These are phyloP conservation scores for Barnettozyma vustinii DNA, from an alignment of 805 yeast species.

Conservation along the genomic window DNA sequence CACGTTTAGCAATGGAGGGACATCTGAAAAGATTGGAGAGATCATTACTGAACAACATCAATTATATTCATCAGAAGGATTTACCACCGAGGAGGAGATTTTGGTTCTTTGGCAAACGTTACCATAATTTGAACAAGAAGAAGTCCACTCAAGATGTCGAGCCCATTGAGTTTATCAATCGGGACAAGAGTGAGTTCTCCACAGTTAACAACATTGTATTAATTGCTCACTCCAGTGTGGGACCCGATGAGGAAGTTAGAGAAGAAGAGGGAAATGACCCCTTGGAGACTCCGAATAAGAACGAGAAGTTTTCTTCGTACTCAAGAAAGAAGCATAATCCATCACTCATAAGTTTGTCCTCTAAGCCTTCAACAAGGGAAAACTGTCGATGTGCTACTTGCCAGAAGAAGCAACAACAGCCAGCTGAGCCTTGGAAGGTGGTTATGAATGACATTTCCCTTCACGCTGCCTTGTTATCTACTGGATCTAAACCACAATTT, in stretches of 20 bases:
- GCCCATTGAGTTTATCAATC: slow-evolving; percentile 4
- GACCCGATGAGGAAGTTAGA: neutral
- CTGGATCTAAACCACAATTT: slow-evolving; percentile 22
- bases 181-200: neutral
- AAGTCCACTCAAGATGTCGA: neutral
- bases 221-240: slow-evolving; percentile 11
- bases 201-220: slow-evolving; percentile 10
- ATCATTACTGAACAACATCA: slow-evolving; percentile 6
- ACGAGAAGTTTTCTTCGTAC: slow-evolving; percentile 7
- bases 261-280: neutral
- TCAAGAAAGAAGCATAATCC: slow-evolving; percentile 9
- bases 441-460: slow-evolving; percentile 33
- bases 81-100: slow-evolving; percentile 8
- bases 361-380: slow-evolving; percentile 5
- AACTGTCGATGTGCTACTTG: slow-evolving; percentile 4
- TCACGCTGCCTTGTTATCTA: slow-evolving; percentile 34
- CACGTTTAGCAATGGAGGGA: neutral
- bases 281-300: neutral
- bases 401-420: slow-evolving; percentile 2
- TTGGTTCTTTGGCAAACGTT: slow-evolving; percentile 13
- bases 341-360: slow-evolving; percentile 3
- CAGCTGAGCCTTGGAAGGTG: slow-evolving; percentile 25
- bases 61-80: slow-evolving; percentile 9
- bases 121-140: neutral
- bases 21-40: slow-evolving; percentile 7